A percentile compares a stretch with the other conserved stretches of the same genome.
phyloP scores from a whole-genome alignment of 2,329 filamentous ascomycete genomes.

The Ophiostoma montium region DNA sequence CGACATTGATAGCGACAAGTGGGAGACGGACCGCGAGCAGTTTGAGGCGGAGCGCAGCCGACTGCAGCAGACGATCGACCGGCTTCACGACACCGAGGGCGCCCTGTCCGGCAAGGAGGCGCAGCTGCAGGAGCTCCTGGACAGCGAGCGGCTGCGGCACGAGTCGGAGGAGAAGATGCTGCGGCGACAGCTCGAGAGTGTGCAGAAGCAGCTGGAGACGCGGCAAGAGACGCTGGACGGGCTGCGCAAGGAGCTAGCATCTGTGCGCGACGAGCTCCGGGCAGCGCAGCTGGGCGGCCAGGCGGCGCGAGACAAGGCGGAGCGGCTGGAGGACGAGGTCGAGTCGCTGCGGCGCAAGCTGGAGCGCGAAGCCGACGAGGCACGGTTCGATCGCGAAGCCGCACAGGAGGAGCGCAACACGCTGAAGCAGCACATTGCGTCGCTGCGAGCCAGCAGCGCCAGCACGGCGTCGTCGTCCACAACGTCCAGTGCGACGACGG shows the following conservation, averaged over 20 bases:
- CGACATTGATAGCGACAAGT: slow-evolving; percentile 57
- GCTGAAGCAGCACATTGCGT: slow-evolving; percentile 29
- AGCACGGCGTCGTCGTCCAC: background rate
- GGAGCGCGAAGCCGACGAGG: slow-evolving; percentile 50
- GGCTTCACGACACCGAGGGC: slow-evolving; percentile 53
- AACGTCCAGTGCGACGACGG: background rate
- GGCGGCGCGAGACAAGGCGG: slow-evolving; percentile 47
- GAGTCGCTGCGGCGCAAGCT: slow-evolving; percentile 53
- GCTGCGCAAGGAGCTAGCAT: slow-evolving; percentile 50
- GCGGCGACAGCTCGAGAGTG: slow-evolving; percentile 57
- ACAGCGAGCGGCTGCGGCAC: slow-evolving; percentile 59
- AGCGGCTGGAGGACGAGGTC: slow-evolving; percentile 61
- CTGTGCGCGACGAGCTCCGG: slow-evolving; percentile 55
- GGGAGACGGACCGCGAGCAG: slow-evolving; percentile 52
- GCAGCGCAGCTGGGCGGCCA: slow-evolving; percentile 50
- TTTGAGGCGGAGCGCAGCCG: slow-evolving; percentile 51
- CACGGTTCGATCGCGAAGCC: slow-evolving; percentile 31
- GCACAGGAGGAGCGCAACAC: slow-evolving; percentile 31
- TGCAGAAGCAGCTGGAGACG: slow-evolving; percentile 56
- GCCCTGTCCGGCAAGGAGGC: slow-evolving; percentile 53
- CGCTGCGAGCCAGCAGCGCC: slow-evolving; percentile 13
- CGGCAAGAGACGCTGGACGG: slow-evolving; percentile 52
- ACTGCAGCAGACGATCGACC: slow-evolving; percentile 57
- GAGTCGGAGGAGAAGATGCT: slow-evolving; percentile 56
- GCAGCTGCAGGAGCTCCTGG: slow-evolving; percentile 51